Conservation (phyloP, 345 rosid genomes). For the Dipteronia dyeriana region DNA sequence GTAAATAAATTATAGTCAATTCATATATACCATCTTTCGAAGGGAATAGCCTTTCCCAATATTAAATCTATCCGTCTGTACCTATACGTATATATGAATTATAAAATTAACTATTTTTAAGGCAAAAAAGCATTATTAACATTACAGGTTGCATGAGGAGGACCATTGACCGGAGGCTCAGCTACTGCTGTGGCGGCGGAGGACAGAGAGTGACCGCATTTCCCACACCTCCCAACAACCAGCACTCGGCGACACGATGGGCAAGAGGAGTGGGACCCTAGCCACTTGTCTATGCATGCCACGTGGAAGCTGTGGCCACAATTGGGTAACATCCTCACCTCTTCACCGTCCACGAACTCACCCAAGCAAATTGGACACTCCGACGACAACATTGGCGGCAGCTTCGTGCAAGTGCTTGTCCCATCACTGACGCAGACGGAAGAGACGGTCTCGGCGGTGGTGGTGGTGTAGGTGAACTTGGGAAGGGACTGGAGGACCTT, state of each 20-base stretch:
- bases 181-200: not conserved
- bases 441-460: not conserved
- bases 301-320: constrained; percentile 68
- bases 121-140: constrained; percentile 32
- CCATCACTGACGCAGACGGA: not conserved
- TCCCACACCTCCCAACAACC: constrained; percentile 37
- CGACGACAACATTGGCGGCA: constrained; percentile 15
- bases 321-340: constrained; percentile 55
- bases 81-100: too few species aligned
- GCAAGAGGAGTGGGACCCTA: constrained; percentile 54
- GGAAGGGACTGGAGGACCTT: constrained; percentile 68
- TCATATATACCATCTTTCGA: too few species aligned
- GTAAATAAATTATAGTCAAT: too few species aligned
- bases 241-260: constrained; percentile 73
- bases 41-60: too few species aligned
- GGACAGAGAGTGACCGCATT: constrained; percentile 30
- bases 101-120: constrained; percentile 5
- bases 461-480: constrained; percentile 41
- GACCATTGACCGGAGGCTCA: constrained; percentile 23
- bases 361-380: constrained; percentile 64
- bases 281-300: constrained; percentile 67
- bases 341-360: constrained; percentile 56
- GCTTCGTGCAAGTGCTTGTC: constrained; percentile 1
- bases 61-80: too few species aligned
- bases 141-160: not conserved